A percentile compares a stretch with the other conserved stretches of the same genome.
Evolutionary conservation across 108 stramenopile genomes (phyloP).

Genomic region (Craspedostauros australis): DNA sequence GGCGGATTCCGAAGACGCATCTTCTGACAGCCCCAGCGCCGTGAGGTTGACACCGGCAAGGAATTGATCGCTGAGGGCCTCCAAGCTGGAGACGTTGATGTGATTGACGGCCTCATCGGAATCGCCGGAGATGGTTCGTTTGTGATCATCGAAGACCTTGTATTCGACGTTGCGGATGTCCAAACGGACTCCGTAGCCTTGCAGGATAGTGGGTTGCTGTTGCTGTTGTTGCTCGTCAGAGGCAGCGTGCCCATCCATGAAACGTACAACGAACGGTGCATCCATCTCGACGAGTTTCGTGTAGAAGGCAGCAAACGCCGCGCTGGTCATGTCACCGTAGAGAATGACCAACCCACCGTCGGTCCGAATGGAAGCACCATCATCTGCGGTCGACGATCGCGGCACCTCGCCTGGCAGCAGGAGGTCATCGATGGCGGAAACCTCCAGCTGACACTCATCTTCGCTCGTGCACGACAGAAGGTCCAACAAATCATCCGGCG

Average conservation of each 20-base stretch:
- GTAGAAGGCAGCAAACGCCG: slow-evolving; percentile 54
- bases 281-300: slow-evolving; percentile 18
- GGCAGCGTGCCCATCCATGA: slow-evolving; percentile 55
- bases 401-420: slow-evolving; percentile 15
- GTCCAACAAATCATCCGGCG: slow-evolving; percentile 4
- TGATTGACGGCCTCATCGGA: slow-evolving; percentile 9
- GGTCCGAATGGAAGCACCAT: background rate
- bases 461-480: no score
- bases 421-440: no score
- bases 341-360: slow-evolving; percentile 39
- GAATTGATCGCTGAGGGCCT: slow-evolving; percentile 11
- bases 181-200: slow-evolving; percentile 83
- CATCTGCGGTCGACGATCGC: background rate
- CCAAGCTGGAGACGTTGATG: background rate
- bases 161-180: slow-evolving; percentile 90
- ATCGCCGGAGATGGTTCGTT: background rate
- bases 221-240: slow-evolving; percentile 35
- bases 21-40: background rate
- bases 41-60: slow-evolving; percentile 47
- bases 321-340: slow-evolving; percentile 63
- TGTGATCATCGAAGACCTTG: slow-evolving; percentile 68
- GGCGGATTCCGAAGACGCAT: background rate
- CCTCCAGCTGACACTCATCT: no score
- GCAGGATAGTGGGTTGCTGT: slow-evolving; percentile 41
- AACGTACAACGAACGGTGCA: slow-evolving; percentile 55